Percentiles rank a stretch among this genome's conserved stretches.
Conservation (phyloP, 1,284 basidiomycete species). For the Heterobasidion parviporum region DNA sequence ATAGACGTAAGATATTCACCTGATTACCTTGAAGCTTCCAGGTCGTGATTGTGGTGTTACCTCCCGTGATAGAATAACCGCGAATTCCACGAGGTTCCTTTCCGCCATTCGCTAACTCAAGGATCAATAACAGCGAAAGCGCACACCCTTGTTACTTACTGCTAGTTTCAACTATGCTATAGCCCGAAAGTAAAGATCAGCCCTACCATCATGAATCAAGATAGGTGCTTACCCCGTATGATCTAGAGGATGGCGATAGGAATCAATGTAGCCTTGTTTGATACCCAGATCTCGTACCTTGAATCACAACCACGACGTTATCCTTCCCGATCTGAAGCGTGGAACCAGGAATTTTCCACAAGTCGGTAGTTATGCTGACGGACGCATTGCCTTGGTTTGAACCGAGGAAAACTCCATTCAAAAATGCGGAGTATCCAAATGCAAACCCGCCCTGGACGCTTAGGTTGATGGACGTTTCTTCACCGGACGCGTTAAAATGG, state of each 20-base stretch:
- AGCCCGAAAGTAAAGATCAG: neutral
- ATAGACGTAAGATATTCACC: neutral
- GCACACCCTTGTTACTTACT: neutral
- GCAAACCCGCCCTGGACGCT: conserved; percentile 41
- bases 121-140: neutral
- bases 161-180: neutral
- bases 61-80: conserved; percentile 35
- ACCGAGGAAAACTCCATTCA: conserved; percentile 43
- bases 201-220: neutral
- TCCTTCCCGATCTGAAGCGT: neutral
- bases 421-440: conserved; percentile 41
- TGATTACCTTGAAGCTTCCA: conserved; percentile 27
- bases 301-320: neutral
- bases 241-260: neutral
- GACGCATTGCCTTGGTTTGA: conserved; percentile 35
- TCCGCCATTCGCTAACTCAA: conserved; percentile 29
- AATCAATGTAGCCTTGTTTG: neutral
- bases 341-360: neutral
- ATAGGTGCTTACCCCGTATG: neutral
- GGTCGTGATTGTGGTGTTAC: conserved; percentile 27
- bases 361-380: conserved; percentile 22
- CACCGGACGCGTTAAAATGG: neutral
- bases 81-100: conserved; percentile 47
- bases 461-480: conserved; percentile 12
- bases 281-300: neutral